phyloP scores from a whole-genome alignment of 192 early-diverging fungal genomes.

The Chytriomyces confervae region DNA sequence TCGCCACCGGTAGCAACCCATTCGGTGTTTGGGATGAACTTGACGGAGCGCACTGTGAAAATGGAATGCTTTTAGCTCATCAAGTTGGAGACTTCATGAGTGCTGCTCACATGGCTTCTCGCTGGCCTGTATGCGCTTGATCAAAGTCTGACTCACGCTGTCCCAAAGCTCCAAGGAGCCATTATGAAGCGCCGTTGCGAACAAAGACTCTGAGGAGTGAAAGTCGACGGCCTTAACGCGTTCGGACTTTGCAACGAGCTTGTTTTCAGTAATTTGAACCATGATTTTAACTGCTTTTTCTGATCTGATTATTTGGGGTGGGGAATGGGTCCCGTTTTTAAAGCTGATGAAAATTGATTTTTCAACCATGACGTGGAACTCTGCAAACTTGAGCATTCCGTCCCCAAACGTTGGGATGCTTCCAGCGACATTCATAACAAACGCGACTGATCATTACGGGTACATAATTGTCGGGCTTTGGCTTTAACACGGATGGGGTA shows the following conservation, averaged over 20 bases:
- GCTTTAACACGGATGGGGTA: conserved; percentile 26
- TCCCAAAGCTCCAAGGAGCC: conserved; percentile 98
- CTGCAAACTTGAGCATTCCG: too few species aligned
- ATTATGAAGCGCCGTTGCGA: conserved; percentile 82
- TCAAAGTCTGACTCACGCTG: conserved; percentile 42
- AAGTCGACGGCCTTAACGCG: neutral
- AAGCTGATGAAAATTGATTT: too few species aligned
- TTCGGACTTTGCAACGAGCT: neutral
- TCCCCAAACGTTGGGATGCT: conserved; percentile 32
- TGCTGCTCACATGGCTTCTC: neutral
- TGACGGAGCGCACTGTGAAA: conserved; percentile 86
- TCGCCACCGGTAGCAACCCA: conserved; percentile 96
- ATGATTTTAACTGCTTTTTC: neutral
- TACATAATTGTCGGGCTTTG: neutral
- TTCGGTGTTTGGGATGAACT: conserved; percentile 92
- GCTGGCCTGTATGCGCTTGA: neutral
- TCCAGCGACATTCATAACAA: too few species aligned
- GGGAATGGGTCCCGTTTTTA: too few species aligned
- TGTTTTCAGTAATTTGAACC: neutral
- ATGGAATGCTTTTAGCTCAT: neutral
- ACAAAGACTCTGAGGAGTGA: neutral
- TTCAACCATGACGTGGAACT: too few species aligned
- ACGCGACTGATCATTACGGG: too few species aligned
- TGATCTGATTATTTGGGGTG: too few species aligned
- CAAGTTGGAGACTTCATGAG: conserved; percentile 33